Evolutionary conservation across 164 flowering plant genomes (phyloP).

Genomic region (Annona squamosa): DNA sequence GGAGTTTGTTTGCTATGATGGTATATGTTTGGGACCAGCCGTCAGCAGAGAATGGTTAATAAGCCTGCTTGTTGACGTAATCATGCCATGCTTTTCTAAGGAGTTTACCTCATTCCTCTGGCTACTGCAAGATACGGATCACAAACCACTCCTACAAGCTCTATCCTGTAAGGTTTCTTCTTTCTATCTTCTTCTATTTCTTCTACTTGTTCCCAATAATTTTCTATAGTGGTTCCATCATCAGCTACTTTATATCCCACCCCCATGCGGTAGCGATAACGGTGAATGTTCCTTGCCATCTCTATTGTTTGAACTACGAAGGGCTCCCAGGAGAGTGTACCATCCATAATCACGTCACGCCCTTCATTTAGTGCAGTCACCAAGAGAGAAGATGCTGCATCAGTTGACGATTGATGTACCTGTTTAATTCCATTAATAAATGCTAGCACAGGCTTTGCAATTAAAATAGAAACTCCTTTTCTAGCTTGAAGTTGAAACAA

Average conservation of each 20-base stretch:
- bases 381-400: slow-evolving; percentile 88
- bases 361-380: slow-evolving; percentile 94
- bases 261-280: slow-evolving; percentile 76
- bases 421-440: slow-evolving; percentile 14
- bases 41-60: background rate
- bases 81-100: background rate
- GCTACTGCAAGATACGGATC: slow-evolving; percentile 85
- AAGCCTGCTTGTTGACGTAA: background rate
- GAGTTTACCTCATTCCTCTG: slow-evolving; percentile 76
- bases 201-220: slow-evolving; percentile 70
- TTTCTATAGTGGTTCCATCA: slow-evolving; percentile 64
- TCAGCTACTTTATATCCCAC: slow-evolving; percentile 61
- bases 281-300: slow-evolving; percentile 84
- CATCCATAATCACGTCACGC: slow-evolving; percentile 93
- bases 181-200: slow-evolving; percentile 33
- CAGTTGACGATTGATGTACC: slow-evolving; percentile 93
- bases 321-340: slow-evolving; percentile 86
- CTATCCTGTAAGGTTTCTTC: slow-evolving; percentile 77
- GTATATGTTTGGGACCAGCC: background rate
- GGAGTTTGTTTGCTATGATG: background rate
- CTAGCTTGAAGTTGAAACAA: no score
- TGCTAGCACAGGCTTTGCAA: no score
- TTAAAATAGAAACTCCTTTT: no score
- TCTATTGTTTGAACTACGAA: slow-evolving; percentile 75
- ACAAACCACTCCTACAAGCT: slow-evolving; percentile 87